Base-by-base conservation (phyloP, 164 flowering plant species). In the Chimonanthus praecox region DNA sequence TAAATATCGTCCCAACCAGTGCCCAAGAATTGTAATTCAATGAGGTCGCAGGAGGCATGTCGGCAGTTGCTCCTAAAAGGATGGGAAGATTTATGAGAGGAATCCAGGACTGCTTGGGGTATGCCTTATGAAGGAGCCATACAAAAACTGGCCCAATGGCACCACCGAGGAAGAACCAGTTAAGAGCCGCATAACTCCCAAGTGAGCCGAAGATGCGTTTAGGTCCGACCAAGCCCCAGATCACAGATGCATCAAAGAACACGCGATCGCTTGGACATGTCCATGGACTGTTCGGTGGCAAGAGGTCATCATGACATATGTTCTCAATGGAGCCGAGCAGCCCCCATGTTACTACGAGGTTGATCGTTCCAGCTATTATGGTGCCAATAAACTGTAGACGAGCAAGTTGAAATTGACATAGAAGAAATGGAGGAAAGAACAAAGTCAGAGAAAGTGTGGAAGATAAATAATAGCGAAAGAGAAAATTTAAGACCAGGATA, bases 121-220 rank as follows among this genome's bases (percentile, higher is more conserved):
- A 92, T 75, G 89, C 84, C 77, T 78, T 91, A 79, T 92, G 92
- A 5, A 91, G 66, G 66, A 87, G 76, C 94, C 94, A 92, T 49
- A 92, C 91, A 6, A 91, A 10, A 44, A 89, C 20, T 2, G 99
- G 97, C 45, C 91, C 97, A 6, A 89, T 0, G n/a, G 87, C 86
- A 58, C 97, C 99, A 69, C 92, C 92, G 11, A 94, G 81, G 82
- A 94, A 94, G 88, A 92, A 94, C 97, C 95, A 92, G 64, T 92
- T 92, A 77, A 90, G 84, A 43, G 87, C 80, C 1, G 73, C 44
- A 64, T 92, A 92, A 80, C 78, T 83, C 76, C 97, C 99, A 43
- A 67, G 85, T 8, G 76, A 1, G 11, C 97, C 97, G 46, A 94
- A 92, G 33, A 94, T 92, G 21, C 95, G 77, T 69, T 58, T 87